Conservation (phyloP, 805 yeast species). For the Metschnikowia proteae region DNA sequence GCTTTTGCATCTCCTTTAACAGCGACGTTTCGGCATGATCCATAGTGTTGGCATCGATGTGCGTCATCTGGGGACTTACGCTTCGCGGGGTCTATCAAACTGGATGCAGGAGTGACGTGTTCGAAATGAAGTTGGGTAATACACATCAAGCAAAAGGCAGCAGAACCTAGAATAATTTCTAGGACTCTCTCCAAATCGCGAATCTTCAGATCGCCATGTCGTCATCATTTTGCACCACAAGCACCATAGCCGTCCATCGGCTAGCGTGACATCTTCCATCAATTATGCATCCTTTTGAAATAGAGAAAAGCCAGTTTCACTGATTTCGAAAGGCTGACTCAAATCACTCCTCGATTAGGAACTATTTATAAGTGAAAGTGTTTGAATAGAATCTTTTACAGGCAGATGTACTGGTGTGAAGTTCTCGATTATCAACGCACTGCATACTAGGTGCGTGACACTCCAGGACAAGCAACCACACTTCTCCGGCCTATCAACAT, state of each 20-base stretch:
- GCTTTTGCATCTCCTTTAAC: background rate
- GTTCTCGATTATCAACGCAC: background rate
- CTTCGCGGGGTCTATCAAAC: background rate
- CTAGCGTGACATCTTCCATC: background rate
- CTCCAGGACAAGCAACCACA: background rate
- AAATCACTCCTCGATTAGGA: too few relatives aligned
- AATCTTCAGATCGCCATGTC: too few relatives aligned
- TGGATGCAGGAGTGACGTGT: background rate
- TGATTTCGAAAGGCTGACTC: too few relatives aligned
- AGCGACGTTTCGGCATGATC: background rate
- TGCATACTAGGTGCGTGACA: background rate
- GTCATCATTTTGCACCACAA: background rate
- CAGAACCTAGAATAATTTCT: background rate
- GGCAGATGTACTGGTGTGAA: conserved; percentile 1
- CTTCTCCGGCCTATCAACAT: conserved; percentile 1
- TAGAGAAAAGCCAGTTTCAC: too few relatives aligned
- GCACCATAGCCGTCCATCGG: background rate
- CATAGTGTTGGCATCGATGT: background rate
- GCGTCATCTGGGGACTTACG: background rate
- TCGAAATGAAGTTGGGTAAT: background rate
- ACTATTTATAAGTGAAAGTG: too few relatives aligned
- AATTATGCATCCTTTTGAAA: too few relatives aligned
- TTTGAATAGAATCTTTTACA: too few relatives aligned
- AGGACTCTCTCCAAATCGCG: background rate
- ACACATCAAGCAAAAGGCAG: background rate